These are phyloP conservation scores for Flagelloscypha sp. DNA, from an alignment of 768 basidiomycete genomes.

Conservation along the genomic window DNA sequence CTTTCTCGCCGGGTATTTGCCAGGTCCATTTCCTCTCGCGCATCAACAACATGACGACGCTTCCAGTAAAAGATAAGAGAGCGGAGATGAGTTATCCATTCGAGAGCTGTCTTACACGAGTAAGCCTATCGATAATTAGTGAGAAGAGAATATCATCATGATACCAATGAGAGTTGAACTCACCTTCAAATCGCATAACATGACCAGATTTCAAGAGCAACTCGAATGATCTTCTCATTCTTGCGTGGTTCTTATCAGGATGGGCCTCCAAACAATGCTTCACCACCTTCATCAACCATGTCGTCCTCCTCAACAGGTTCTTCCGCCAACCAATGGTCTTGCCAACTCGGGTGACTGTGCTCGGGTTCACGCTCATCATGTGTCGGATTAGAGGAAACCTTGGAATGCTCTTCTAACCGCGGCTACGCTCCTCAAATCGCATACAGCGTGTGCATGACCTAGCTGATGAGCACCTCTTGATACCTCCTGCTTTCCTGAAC, in stretches of 20 bases:
- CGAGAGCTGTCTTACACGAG: slow-evolving; percentile 56
- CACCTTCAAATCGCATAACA: slow-evolving; percentile 75
- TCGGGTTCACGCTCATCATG: slow-evolving; percentile 23
- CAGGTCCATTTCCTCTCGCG: slow-evolving; percentile 74
- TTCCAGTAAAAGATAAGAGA: slow-evolving; percentile 75
- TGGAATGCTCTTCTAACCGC: slow-evolving; percentile 59
- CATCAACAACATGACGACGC: slow-evolving; percentile 64
- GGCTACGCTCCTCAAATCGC: slow-evolving; percentile 65
- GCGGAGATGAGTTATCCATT: slow-evolving; percentile 79
- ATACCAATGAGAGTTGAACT: slow-evolving; percentile 12
- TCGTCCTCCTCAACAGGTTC: slow-evolving; percentile 42
- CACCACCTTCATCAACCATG: slow-evolving; percentile 61
- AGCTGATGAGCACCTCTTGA: slow-evolving; percentile 59
- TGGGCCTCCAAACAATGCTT: slow-evolving; percentile 33
- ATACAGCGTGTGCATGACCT: slow-evolving; percentile 52
- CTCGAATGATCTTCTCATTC: slow-evolving; percentile 69
- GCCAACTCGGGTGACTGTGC: slow-evolving; percentile 21
- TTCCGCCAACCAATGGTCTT: slow-evolving; percentile 26
- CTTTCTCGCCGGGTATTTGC: slow-evolving; percentile 51
- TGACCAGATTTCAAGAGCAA: slow-evolving; percentile 60
- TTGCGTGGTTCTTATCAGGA: slow-evolving; percentile 36
- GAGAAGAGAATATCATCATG: slow-evolving; percentile 2
- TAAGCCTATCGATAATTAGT: slow-evolving; percentile 38
- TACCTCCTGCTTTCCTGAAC: slow-evolving; percentile 45
- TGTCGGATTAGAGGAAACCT: slow-evolving; percentile 23